These are phyloP conservation scores for Saturnispora besseyi DNA, from an alignment of 805 yeast species.

Conservation along the genomic window DNA sequence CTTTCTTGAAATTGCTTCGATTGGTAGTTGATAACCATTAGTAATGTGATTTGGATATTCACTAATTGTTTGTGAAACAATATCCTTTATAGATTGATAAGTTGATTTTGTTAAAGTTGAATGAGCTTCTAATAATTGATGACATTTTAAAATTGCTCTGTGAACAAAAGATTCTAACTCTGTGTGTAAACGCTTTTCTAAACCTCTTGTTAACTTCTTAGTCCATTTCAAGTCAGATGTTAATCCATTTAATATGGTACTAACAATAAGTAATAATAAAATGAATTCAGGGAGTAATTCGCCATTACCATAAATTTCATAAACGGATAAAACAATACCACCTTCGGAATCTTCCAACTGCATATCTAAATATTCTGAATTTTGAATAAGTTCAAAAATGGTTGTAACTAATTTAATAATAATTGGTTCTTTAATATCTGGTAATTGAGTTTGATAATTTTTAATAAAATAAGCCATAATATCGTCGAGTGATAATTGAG, in stretches of 20 bases:
- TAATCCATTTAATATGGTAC: slow-evolving; percentile 29
- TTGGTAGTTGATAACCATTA: slow-evolving; percentile 16
- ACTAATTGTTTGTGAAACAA: slow-evolving; percentile 30
- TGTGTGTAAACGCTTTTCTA: slow-evolving; percentile 14
- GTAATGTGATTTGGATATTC: slow-evolving; percentile 37
- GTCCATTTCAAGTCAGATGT: slow-evolving; percentile 27
- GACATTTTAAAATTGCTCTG: slow-evolving; percentile 49
- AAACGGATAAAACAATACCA: slow-evolving; percentile 43
- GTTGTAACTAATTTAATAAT: slow-evolving; percentile 24
- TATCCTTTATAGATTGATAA: slow-evolving; percentile 23
- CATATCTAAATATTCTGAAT: slow-evolving; percentile 28
- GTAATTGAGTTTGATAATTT: slow-evolving; percentile 17
- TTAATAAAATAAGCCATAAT: slow-evolving; percentile 32
- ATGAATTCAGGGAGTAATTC: slow-evolving; percentile 53
- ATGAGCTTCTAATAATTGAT: slow-evolving; percentile 47
- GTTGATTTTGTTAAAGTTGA: slow-evolving; percentile 34
- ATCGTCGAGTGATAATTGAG: slow-evolving; percentile 49
- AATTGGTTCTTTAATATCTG: slow-evolving; percentile 14
- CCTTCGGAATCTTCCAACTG: slow-evolving; percentile 24
- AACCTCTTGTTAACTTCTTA: slow-evolving; percentile 20
- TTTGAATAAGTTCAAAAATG: slow-evolving; percentile 30
- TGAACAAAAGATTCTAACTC: slow-evolving; percentile 31
- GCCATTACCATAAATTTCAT: slow-evolving; percentile 51
- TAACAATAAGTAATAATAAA: slow-evolving; percentile 44
- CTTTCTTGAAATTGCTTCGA: slow-evolving; percentile 15